Evolutionary conservation across 2,329 filamentous ascomycete species (phyloP).

Genomic region (Fusarium palustre): DNA sequence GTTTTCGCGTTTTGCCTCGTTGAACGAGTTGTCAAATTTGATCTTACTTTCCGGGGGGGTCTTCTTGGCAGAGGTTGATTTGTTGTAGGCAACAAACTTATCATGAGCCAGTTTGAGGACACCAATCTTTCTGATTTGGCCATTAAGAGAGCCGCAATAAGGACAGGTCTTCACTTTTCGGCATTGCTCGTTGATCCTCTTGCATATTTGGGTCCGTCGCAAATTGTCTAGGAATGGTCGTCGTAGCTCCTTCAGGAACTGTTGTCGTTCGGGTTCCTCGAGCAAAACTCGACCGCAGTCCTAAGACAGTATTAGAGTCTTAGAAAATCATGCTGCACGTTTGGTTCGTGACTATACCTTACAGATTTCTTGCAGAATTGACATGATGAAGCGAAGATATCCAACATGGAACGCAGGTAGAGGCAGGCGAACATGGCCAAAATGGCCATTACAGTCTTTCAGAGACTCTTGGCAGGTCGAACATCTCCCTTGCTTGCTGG

Average conservation of each 20-base stretch:
- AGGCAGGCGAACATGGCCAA: constrained; percentile 90
- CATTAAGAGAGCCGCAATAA: constrained; percentile 85
- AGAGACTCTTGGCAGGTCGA: constrained; percentile 85
- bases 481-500: constrained; percentile 83
- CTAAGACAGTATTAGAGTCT: constrained; percentile 49
- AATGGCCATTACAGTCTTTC: constrained; percentile 91
- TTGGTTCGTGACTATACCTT: constrained; percentile 63
- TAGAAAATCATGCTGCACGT: neutral
- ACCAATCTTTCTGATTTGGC: constrained; percentile 89
- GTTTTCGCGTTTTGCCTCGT: constrained; percentile 80
- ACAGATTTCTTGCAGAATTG: constrained; percentile 94
- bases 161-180: constrained; percentile 87
- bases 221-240: constrained; percentile 88
- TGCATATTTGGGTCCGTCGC: constrained; percentile 83
- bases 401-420: constrained; percentile 96
- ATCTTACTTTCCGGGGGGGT: constrained; percentile 83
- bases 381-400: constrained; percentile 93
- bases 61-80: constrained; percentile 88
- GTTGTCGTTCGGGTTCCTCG: constrained; percentile 80
- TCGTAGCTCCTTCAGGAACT: constrained; percentile 83
- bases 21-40: constrained; percentile 87
- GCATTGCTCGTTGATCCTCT: constrained; percentile 89
- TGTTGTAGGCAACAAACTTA: constrained; percentile 89
- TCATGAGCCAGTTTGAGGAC: constrained; percentile 96
- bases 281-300: constrained; percentile 88